Percentiles rank a stretch among this genome's conserved stretches.
Conservation (phyloP, 768 basidiomycete genomes). For the Cystobasidium onofrii region DNA sequence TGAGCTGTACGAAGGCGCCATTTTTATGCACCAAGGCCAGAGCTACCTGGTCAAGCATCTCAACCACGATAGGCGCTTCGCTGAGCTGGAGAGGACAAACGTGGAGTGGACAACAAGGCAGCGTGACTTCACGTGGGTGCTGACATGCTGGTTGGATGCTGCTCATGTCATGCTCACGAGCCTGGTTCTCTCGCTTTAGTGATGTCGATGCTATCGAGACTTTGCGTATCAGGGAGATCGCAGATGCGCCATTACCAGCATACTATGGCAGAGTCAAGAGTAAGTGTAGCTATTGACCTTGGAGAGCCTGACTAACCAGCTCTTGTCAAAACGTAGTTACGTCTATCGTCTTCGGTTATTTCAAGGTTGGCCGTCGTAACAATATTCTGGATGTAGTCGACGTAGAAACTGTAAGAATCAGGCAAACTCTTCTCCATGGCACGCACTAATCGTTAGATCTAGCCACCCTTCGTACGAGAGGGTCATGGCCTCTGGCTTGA, state of each 20-base stretch:
- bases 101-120: slow-evolving; percentile 73
- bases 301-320: background rate
- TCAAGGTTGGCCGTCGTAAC: slow-evolving; percentile 60
- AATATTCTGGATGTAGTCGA: slow-evolving; percentile 67
- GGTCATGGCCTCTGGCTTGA: slow-evolving; percentile 75
- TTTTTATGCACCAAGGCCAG: slow-evolving; percentile 80
- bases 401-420: slow-evolving; percentile 53
- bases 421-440: too few relatives aligned
- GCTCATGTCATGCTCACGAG: background rate
- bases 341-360: slow-evolving; percentile 72
- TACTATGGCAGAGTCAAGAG: slow-evolving; percentile 57
- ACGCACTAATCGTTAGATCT: too few relatives aligned
- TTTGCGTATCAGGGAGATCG: slow-evolving; percentile 61
- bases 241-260: slow-evolving; percentile 53
- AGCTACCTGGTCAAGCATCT: slow-evolving; percentile 72
- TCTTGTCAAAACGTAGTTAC: slow-evolving; percentile 51
- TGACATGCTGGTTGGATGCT: background rate
- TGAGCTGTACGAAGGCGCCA: slow-evolving; percentile 76
- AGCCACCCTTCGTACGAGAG: slow-evolving; percentile 63
- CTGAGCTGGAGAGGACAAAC: slow-evolving; percentile 62
- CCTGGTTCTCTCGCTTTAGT: slow-evolving; percentile 46
- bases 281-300: background rate
- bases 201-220: slow-evolving; percentile 71
- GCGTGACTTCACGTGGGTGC: slow-evolving; percentile 66
- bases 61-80: slow-evolving; percentile 67